Percentiles rank a stretch among this genome's conserved stretches.
These are phyloP conservation scores for Trichoderma lentiforme DNA, from an alignment of 2,329 filamentous ascomycete species.

Conservation along the genomic window DNA sequence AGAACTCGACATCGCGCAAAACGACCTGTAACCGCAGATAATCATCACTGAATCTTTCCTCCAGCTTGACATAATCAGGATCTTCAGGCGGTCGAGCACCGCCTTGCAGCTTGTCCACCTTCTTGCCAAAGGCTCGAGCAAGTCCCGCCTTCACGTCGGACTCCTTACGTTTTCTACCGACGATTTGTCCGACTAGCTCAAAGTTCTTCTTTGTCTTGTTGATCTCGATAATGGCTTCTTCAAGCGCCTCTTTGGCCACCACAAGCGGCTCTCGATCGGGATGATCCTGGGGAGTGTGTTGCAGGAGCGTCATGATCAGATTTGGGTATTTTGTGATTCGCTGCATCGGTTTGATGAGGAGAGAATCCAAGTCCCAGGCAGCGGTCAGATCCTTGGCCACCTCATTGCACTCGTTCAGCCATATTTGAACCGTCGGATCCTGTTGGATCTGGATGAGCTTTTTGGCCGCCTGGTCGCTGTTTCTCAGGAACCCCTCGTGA, in stretches of 20 bases:
- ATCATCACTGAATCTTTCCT: conserved; percentile 87
- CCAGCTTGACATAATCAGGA: conserved; percentile 71
- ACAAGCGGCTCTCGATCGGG: conserved; percentile 70
- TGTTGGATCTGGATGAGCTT: conserved; percentile 61
- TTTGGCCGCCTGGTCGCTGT: conserved; percentile 60
- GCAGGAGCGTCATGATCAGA: conserved; percentile 73
- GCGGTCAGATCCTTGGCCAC: conserved; percentile 88
- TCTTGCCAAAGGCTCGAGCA: conserved; percentile 84
- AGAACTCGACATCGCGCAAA: conserved; percentile 88
- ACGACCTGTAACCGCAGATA: conserved; percentile 91
- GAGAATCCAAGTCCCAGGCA: conserved; percentile 90
- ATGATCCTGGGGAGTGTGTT: conserved; percentile 76
- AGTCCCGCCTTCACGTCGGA: conserved; percentile 82
- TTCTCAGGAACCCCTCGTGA: conserved; percentile 61
- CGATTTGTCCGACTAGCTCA: conserved; percentile 85
- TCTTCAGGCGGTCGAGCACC: conserved; percentile 67
- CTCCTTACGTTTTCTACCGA: conserved; percentile 80
- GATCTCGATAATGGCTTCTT: conserved; percentile 75
- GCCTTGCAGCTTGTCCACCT: conserved; percentile 77
- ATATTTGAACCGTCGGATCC: conserved; percentile 67
- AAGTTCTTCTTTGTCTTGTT: conserved; percentile 96
- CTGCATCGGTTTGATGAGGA: conserved; percentile 97
- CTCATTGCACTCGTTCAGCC: conserved; percentile 89
- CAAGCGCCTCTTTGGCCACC: conserved; percentile 50
- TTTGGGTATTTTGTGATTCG: conserved; percentile 91